Evolutionary conservation across 208 protist species (phyloP).

Genomic region (Leishmania guyanensis): DNA sequence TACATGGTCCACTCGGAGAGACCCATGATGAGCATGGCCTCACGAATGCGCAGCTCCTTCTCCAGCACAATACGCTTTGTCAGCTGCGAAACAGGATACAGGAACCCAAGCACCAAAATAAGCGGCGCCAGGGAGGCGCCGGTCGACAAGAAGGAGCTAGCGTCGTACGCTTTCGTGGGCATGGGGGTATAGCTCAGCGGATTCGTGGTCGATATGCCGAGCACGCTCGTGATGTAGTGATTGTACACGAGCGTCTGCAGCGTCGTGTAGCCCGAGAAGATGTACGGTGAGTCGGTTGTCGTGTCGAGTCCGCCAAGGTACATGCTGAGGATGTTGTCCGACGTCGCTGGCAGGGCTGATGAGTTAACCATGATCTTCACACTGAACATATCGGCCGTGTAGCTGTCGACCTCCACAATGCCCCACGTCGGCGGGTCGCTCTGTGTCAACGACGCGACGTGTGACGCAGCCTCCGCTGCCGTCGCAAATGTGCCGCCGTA

Average conservation of each 20-base stretch:
- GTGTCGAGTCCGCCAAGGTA: slow-evolving; percentile 26
- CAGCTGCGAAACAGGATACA: slow-evolving; percentile 69
- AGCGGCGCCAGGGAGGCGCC: slow-evolving; percentile 39
- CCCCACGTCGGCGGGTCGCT: slow-evolving; percentile 17
- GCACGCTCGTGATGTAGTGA: slow-evolving; percentile 24
- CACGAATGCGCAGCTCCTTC: slow-evolving; percentile 78
- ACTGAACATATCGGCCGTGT: slow-evolving; percentile 15
- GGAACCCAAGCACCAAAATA: slow-evolving; percentile 69
- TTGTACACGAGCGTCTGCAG: slow-evolving; percentile 37
- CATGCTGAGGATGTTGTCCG: background rate
- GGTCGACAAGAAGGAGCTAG: slow-evolving; percentile 27
- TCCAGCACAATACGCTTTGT: slow-evolving; percentile 77
- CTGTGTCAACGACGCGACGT: slow-evolving; percentile 10
- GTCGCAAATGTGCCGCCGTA: slow-evolving; percentile 39
- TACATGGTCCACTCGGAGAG: slow-evolving; percentile 55
- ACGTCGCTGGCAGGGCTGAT: slow-evolving; percentile 25
- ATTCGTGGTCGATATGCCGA: background rate
- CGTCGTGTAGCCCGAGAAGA: slow-evolving; percentile 37
- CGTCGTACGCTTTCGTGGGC: slow-evolving; percentile 23
- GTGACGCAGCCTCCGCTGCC: slow-evolving; percentile 6
- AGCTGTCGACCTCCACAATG: slow-evolving; percentile 25
- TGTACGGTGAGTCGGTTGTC: slow-evolving; percentile 15
- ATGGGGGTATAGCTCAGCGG: slow-evolving; percentile 32
- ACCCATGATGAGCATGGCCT: slow-evolving; percentile 87
- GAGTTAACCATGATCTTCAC: slow-evolving; percentile 34